Evolutionary conservation across 768 basidiomycete genomes (phyloP).

Genomic region (Trametes coccinea): DNA sequence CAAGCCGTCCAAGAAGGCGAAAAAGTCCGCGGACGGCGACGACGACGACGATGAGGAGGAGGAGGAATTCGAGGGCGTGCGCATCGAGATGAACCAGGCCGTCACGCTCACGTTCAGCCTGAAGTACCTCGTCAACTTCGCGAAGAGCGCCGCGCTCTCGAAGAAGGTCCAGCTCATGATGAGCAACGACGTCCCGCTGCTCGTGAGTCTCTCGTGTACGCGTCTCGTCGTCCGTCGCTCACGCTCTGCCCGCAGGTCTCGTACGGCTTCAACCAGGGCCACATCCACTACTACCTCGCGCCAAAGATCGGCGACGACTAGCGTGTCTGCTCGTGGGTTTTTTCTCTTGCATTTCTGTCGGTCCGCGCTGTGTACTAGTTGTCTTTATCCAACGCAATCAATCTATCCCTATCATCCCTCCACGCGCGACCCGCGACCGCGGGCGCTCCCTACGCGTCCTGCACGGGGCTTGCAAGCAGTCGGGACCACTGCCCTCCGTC

Average conservation of each 20-base stretch:
- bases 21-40: slow-evolving; percentile 37
- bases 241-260: slow-evolving; percentile 55
- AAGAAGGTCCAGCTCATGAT: slow-evolving; percentile 79
- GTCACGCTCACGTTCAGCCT: slow-evolving; percentile 93
- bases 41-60: slow-evolving; percentile 51
- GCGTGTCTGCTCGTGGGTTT: background rate
- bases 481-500: too few relatives aligned
- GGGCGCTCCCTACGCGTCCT: too few relatives aligned
- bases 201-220: slow-evolving; percentile 49
- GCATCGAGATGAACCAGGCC: slow-evolving; percentile 85
- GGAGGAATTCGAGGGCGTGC: slow-evolving; percentile 54
- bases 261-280: slow-evolving; percentile 86
- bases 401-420: too few relatives aligned
- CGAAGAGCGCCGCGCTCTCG: slow-evolving; percentile 80
- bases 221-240: background rate
- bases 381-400: too few relatives aligned
- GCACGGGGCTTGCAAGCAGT: too few relatives aligned
- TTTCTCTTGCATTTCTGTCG: background rate
- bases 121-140: slow-evolving; percentile 96
- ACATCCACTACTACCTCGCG: slow-evolving; percentile 92
- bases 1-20: slow-evolving; percentile 57
- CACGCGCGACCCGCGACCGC: too few relatives aligned
- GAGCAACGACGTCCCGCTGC: slow-evolving; percentile 88
- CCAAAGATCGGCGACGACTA: slow-evolving; percentile 92
- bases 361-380: slow-evolving; percentile 12